phyloP scores from a whole-genome alignment of 345 rosid species.

The Syzygium jambos region DNA sequence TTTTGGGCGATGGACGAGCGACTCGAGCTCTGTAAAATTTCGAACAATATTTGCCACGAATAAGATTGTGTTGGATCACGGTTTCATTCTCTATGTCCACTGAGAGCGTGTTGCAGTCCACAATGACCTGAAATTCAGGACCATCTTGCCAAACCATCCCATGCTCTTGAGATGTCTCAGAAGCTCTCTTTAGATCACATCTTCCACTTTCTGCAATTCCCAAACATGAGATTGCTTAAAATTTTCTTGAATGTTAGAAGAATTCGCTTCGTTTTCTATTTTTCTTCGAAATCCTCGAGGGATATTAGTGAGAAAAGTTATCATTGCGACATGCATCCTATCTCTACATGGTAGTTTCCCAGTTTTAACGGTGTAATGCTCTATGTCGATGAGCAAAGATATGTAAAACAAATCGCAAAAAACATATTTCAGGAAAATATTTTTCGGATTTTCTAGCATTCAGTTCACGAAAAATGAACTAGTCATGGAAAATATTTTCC shows the following conservation, averaged over 20 bases:
- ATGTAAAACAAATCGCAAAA: neutral
- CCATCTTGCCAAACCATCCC: slow-evolving; percentile 75
- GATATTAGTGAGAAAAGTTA: too few species aligned
- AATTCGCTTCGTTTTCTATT: neutral
- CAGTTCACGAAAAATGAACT: too few species aligned
- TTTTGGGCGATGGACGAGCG: slow-evolving; percentile 70
- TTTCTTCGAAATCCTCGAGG: too few species aligned
- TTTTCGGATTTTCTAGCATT: too few species aligned
- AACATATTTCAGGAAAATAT: too few species aligned
- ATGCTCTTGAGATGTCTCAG: slow-evolving; percentile 38
- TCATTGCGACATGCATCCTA: neutral
- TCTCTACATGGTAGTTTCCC: neutral
- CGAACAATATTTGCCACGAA: slow-evolving; percentile 61
- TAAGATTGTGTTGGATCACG: slow-evolving; percentile 66
- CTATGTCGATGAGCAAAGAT: neutral
- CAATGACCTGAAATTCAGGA: slow-evolving; percentile 84
- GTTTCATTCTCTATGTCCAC: slow-evolving; percentile 90
- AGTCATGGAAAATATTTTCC: too few species aligned
- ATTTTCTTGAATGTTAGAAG: neutral
- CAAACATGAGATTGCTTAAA: neutral
- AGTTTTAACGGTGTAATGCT: neutral
- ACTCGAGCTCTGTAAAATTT: slow-evolving; percentile 91
- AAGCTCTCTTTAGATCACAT: slow-evolving; percentile 55
- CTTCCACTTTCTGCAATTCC: slow-evolving; percentile 64
- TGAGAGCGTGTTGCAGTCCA: slow-evolving; percentile 70